phyloP scores from a whole-genome alignment of 192 early-diverging fungal genomes.

The Linderina pennispora region DNA sequence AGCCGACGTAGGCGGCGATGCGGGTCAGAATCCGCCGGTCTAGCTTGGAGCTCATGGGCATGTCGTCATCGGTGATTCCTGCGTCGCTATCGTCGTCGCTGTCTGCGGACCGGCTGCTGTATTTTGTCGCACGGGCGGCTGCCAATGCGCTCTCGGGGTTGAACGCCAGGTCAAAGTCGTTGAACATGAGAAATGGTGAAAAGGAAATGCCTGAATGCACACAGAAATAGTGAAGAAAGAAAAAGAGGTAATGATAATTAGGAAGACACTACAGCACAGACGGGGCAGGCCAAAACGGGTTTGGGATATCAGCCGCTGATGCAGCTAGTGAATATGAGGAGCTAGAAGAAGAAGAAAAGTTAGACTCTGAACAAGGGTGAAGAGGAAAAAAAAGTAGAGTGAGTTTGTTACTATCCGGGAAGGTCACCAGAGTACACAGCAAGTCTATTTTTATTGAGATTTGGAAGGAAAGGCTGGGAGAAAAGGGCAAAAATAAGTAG shows the following conservation, averaged over 20 bases:
- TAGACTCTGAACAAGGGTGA: no score
- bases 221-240: not conserved
- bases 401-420: no score
- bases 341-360: no score
- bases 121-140: slow-evolving; percentile 8
- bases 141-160: slow-evolving; percentile 4
- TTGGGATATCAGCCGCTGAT: no score
- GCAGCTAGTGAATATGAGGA: no score
- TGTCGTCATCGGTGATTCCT: slow-evolving; percentile 7
- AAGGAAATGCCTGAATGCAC: not conserved
- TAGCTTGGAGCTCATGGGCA: slow-evolving; percentile 19
- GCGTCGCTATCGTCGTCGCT: slow-evolving; percentile 33
- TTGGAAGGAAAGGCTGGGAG: no score
- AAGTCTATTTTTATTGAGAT: no score
- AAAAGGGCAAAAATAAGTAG: no score
- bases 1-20: slow-evolving; percentile 24
- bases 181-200: not conserved
- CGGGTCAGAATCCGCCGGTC: slow-evolving; percentile 34
- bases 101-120: slow-evolving; percentile 1
- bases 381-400: not conserved
- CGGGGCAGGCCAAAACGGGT: no score
- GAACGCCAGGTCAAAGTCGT: no score
- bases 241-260: not conserved
- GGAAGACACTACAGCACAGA: no score
- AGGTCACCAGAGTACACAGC: no score